These are phyloP conservation scores for Exophiala xenobiotica DNA, from an alignment of 2,329 filamentous ascomycete species.

Conservation along the genomic window DNA sequence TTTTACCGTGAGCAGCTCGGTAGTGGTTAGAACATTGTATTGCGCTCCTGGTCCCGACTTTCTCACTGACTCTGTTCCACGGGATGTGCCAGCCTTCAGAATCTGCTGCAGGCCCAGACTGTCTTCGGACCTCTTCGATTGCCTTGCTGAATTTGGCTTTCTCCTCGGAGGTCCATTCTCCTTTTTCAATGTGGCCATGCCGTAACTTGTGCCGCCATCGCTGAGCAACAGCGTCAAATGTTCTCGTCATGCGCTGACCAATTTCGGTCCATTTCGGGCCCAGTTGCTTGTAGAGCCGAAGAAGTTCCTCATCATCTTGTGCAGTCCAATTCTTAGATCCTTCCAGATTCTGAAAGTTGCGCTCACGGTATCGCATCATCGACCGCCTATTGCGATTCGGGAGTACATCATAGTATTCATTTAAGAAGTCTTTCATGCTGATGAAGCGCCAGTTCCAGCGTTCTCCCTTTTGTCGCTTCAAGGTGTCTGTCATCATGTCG, in stretches of 20 bases:
- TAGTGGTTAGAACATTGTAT: constrained; percentile 32
- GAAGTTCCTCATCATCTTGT: constrained; percentile 44
- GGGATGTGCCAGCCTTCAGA: constrained; percentile 32
- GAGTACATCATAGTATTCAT: constrained; percentile 36
- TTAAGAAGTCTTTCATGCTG: constrained; percentile 39
- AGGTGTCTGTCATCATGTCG: constrained; percentile 30
- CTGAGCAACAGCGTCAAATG: constrained; percentile 43
- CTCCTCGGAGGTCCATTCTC: constrained; percentile 41
- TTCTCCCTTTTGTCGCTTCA: constrained; percentile 7
- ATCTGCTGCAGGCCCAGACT: constrained; percentile 29
- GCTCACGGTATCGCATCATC: constrained; percentile 43
- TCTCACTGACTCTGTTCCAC: constrained; percentile 30
- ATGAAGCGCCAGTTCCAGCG: constrained; percentile 26
- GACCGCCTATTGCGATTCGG: constrained; percentile 41
- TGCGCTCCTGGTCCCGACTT: constrained; percentile 26
- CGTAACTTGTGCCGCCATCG: constrained; percentile 45
- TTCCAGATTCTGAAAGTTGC: constrained; percentile 42
- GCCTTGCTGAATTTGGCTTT: constrained; percentile 31
- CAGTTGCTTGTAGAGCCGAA: constrained; percentile 33
- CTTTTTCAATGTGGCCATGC: constrained; percentile 38
- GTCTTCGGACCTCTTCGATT: constrained; percentile 28
- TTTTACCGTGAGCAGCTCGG: constrained; percentile 24
- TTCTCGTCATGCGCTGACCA: constrained; percentile 39
- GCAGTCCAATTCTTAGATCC: constrained; percentile 41
- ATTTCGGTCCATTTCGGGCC: constrained; percentile 41